Percentiles rank a stretch among this genome's conserved stretches.
Conservation (phyloP, 1,284 basidiomycete genomes). For the Sporisorium graminicola region DNA sequence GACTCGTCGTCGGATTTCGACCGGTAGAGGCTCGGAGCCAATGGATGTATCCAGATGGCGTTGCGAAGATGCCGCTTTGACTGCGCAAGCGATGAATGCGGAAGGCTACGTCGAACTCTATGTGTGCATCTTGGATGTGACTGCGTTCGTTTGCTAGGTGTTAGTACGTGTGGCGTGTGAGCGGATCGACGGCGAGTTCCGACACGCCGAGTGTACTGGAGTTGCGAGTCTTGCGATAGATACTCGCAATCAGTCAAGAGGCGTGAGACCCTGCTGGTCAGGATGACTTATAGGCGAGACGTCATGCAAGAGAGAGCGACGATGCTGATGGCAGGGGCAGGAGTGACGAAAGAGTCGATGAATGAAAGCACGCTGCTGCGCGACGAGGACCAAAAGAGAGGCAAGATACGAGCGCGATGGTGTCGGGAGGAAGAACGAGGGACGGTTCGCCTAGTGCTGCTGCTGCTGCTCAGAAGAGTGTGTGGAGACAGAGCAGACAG, state of each 20-base stretch:
- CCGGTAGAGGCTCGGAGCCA: neutral
- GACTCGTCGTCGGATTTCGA: neutral
- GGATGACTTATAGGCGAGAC: neutral
- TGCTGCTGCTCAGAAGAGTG: neutral
- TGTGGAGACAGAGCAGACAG: neutral
- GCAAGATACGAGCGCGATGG: neutral
- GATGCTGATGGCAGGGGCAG: neutral
- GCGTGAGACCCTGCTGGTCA: neutral
- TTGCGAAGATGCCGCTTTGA: neutral
- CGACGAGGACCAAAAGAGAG: neutral
- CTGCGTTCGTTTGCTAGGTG: neutral
- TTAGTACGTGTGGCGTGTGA: neutral
- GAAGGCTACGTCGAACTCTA: neutral
- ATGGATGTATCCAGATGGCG: neutral
- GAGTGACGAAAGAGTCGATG: neutral
- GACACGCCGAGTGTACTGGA: neutral
- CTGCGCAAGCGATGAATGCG: neutral
- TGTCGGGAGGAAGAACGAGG: neutral
- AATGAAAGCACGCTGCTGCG: neutral
- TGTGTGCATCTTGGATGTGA: conserved; percentile 3
- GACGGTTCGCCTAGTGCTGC: neutral
- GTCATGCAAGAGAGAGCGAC: neutral
- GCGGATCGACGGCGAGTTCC: conserved; percentile 1
- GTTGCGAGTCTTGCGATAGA: neutral
- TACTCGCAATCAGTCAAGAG: neutral